Percentiles rank a stretch among this genome's conserved stretches.
These are phyloP conservation scores for Gamsiella multidivaricata DNA, from an alignment of 192 early-diverging fungal species.

Conservation along the genomic window DNA sequence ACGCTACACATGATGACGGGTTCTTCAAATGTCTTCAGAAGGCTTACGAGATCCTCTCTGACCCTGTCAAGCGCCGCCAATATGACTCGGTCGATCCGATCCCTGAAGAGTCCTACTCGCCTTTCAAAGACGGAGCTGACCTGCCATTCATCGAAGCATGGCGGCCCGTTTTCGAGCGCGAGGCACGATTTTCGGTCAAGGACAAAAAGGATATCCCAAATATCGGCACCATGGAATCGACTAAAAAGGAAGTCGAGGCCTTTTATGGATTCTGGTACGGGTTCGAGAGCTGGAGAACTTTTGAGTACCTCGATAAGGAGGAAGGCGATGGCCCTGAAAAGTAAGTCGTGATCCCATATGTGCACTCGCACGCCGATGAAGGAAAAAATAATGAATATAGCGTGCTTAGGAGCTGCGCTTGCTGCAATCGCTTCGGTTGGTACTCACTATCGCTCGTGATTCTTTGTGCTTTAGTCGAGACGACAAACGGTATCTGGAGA, in stretches of 20 bases:
- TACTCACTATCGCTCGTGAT: too few species aligned
- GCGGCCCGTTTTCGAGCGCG: slow-evolving; percentile 74
- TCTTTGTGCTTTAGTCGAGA: slow-evolving; percentile 63
- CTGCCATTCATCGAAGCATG: slow-evolving; percentile 56
- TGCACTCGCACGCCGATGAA: too few species aligned
- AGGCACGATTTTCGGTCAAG: slow-evolving; percentile 57
- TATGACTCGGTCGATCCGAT: slow-evolving; percentile 85
- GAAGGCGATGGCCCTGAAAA: slow-evolving; percentile 77
- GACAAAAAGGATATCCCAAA: slow-evolving; percentile 61
- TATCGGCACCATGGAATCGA: slow-evolving; percentile 68
- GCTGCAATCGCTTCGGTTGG: too few species aligned
- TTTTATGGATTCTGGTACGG: slow-evolving; percentile 82
- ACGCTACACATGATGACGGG: slow-evolving; percentile 64
- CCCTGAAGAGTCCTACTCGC: slow-evolving; percentile 71
- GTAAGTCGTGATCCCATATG: slow-evolving; percentile 57
- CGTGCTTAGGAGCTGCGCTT: too few species aligned
- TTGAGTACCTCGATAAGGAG: slow-evolving; percentile 86
- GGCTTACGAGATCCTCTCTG: slow-evolving; percentile 79
- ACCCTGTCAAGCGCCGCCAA: slow-evolving; percentile 74
- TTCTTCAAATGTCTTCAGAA: slow-evolving; percentile 87
- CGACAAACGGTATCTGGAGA: slow-evolving; percentile 79
- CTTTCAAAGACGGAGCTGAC: slow-evolving; percentile 41
- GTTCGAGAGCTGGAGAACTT: slow-evolving; percentile 88
- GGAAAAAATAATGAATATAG: too few species aligned
- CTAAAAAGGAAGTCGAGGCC: slow-evolving; percentile 73